Evolutionary conservation across 2,329 filamentous ascomycete genomes (phyloP).

Genomic region (Ceratocystis lukuohia): DNA sequence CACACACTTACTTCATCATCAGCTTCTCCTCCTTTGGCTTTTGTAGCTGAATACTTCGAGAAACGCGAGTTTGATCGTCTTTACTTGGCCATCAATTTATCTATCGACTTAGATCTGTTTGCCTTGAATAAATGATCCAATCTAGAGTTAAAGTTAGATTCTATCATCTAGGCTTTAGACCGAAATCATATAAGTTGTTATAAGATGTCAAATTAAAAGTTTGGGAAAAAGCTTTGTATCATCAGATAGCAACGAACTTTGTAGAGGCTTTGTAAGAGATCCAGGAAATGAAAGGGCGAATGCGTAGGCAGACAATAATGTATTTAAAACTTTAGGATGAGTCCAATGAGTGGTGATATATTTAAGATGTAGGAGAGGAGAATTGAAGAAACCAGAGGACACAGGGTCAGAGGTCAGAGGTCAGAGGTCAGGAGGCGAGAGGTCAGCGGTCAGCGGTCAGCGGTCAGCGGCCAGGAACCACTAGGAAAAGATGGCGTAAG

Average conservation of each 20-base stretch:
- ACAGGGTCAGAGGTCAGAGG: neutral
- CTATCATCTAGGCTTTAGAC: too few species aligned
- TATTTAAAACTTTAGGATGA: neutral
- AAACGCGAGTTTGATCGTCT: too few species aligned
- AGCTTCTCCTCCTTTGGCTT: too few species aligned
- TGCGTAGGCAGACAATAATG: neutral
- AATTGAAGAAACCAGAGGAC: neutral
- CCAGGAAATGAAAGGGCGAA: neutral
- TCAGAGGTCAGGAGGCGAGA: neutral
- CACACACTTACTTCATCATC: too few species aligned
- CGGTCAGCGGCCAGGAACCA: constrained; percentile 5
- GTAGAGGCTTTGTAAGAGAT: neutral
- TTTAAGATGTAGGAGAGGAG: neutral
- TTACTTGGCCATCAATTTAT: too few species aligned
- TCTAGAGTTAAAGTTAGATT: too few species aligned
- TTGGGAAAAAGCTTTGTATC: neutral
- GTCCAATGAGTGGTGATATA: neutral
- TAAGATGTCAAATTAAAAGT: too few species aligned
- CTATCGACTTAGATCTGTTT: too few species aligned
- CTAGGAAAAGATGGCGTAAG: neutral
- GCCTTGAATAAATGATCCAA: too few species aligned
- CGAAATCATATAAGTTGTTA: too few species aligned
- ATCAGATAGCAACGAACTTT: neutral
- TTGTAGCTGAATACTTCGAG: too few species aligned
- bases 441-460: neutral